Evolutionary conservation across 2,329 filamentous ascomycete species (phyloP).

Genomic region (Lecanoromycetidae sp.): DNA sequence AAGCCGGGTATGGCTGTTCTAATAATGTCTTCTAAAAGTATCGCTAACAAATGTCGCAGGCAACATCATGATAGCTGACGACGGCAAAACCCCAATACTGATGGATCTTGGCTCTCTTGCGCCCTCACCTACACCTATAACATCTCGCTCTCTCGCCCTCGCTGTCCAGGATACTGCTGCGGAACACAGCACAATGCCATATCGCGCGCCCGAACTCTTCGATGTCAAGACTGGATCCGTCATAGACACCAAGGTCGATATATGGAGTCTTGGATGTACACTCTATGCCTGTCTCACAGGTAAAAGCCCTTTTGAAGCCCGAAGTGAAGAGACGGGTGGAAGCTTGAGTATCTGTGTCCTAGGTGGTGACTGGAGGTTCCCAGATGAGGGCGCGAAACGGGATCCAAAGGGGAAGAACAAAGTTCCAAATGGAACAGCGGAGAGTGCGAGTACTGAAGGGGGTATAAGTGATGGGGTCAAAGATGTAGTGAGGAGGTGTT

Average conservation of each 20-base stretch:
- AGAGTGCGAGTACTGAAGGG: slow-evolving; percentile 31
- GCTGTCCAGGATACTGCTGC: slow-evolving; percentile 89
- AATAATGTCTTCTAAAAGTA: background rate
- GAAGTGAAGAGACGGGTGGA: slow-evolving; percentile 90
- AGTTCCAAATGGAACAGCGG: slow-evolving; percentile 16
- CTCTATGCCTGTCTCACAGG: slow-evolving; percentile 92
- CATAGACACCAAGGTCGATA: slow-evolving; percentile 93
- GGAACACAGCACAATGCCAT: slow-evolving; percentile 97
- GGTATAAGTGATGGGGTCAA: slow-evolving; percentile 70
- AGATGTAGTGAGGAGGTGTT: slow-evolving; percentile 74
- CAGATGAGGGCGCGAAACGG: slow-evolving; percentile 62
- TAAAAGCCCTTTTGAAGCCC: slow-evolving; percentile 92
- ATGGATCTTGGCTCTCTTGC: slow-evolving; percentile 95
- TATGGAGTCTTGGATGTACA: slow-evolving; percentile 97
- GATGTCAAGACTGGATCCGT: slow-evolving; percentile 88
- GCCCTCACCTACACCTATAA: slow-evolving; percentile 71
- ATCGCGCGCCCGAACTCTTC: slow-evolving; percentile 93
- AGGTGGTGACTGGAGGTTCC: slow-evolving; percentile 92
- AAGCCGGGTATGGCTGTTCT: slow-evolving; percentile 70
- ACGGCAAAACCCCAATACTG: slow-evolving; percentile 75
- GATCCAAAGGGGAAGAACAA: slow-evolving; percentile 42
- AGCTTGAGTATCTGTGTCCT: slow-evolving; percentile 85
- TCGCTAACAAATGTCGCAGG: slow-evolving; percentile 31
- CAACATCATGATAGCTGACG: slow-evolving; percentile 97
- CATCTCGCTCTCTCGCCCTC: slow-evolving; percentile 77